A percentile compares a stretch with the other conserved stretches of the same genome.
Conservation (phyloP, 345 rosid genomes). For the Aurinia saxatilis region DNA sequence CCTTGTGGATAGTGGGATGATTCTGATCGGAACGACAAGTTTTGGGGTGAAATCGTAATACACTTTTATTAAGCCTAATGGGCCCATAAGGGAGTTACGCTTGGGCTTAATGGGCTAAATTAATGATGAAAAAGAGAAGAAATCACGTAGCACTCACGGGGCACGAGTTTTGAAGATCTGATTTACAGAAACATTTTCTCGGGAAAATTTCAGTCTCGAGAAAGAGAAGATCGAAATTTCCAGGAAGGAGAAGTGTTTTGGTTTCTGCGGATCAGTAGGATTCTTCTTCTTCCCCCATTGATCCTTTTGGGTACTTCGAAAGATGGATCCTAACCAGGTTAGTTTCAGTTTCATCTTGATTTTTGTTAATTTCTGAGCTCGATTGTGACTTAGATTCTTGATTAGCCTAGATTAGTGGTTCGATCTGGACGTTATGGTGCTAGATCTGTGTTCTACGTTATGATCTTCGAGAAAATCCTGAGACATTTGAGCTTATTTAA, state of each 20-base stretch:
- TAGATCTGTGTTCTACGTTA: conserved; percentile 18
- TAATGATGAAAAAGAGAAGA: conserved; percentile 7
- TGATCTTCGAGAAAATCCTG: neutral
- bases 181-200: conserved; percentile 10
- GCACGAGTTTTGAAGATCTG: conserved; percentile 28
- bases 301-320: conserved; percentile 11
- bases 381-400: conserved; percentile 3
- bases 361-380: conserved; percentile 5
- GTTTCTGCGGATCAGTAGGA: conserved; percentile 11
- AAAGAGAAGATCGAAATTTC: neutral
- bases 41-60: neutral
- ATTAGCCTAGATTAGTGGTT: neutral
- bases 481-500: conserved; percentile 14
- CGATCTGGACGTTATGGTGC: conserved; percentile 15
- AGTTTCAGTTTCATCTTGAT: neutral
- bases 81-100: neutral
- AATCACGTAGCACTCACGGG: conserved; percentile 16
- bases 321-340: conserved; percentile 34
- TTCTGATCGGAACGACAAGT: neutral
- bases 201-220: conserved; percentile 16
- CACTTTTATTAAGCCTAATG: conserved; percentile 3
- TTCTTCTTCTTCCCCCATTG: neutral
- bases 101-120: neutral
- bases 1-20: conserved; percentile 16
- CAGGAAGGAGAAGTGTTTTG: neutral